Evolutionary conservation across 2,329 filamentous ascomycete species (phyloP).

Genomic region (Botrytis deweyae): DNA sequence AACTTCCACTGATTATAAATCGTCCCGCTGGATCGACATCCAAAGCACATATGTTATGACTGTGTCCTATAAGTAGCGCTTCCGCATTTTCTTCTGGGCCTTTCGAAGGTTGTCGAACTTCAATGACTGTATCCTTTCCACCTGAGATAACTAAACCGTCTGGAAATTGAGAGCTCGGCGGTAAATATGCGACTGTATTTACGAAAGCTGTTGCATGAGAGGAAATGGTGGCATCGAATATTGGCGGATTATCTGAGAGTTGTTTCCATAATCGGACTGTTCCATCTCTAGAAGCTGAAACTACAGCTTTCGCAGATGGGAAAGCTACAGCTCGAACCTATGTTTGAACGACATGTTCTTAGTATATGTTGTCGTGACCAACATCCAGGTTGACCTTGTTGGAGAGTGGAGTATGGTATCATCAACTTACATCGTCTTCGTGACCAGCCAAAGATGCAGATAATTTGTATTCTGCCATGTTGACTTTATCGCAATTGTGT

Average conservation of each 20-base stretch:
- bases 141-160: slow-evolving; percentile 83
- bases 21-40: slow-evolving; percentile 71
- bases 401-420: slow-evolving; percentile 21
- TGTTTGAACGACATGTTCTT: not conserved
- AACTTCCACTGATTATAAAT: slow-evolving; percentile 86
- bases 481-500: slow-evolving; percentile 6
- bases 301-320: slow-evolving; percentile 66
- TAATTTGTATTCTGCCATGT: slow-evolving; percentile 85
- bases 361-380: not conserved
- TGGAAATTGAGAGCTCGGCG: slow-evolving; percentile 62
- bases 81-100: slow-evolving; percentile 74
- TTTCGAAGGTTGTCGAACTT: slow-evolving; percentile 73
- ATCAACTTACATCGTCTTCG: slow-evolving; percentile 79
- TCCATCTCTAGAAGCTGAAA: slow-evolving; percentile 89
- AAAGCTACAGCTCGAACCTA: slow-evolving; percentile 87
- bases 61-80: slow-evolving; percentile 81
- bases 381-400: slow-evolving; percentile 9
- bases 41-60: slow-evolving; percentile 82
- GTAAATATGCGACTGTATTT: slow-evolving; percentile 78
- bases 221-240: slow-evolving; percentile 75
- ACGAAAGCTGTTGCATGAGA: slow-evolving; percentile 82
- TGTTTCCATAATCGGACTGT: slow-evolving; percentile 86
- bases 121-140: slow-evolving; percentile 89
- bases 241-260: slow-evolving; percentile 61
- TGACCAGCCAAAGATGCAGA: slow-evolving; percentile 87